Evolutionary conservation across 2,329 filamentous ascomycete genomes (phyloP).

Genomic region (Colletotrichum siamense): DNA sequence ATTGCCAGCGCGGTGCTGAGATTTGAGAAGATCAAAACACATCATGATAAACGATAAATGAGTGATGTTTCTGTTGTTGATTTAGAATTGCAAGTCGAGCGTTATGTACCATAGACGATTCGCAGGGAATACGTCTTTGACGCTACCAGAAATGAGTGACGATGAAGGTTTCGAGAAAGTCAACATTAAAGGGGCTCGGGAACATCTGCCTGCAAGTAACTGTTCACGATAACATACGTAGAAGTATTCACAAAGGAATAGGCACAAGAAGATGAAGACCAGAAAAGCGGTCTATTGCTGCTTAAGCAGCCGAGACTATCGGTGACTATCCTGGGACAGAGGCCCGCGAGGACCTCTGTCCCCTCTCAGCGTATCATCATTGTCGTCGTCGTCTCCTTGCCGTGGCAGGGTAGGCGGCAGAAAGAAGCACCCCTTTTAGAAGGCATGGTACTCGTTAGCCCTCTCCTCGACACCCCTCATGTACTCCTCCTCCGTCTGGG

Average conservation of each 20-base stretch:
- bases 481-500: conserved; percentile 1
- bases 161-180: too few relatives aligned
- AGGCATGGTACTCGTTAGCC: not conserved
- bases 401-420: not conserved
- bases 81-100: too few relatives aligned
- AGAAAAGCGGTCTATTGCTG: not conserved
- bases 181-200: too few relatives aligned
- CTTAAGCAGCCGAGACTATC: not conserved
- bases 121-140: too few relatives aligned
- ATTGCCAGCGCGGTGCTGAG: too few relatives aligned
- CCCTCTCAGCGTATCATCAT: not conserved
- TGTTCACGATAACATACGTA: not conserved
- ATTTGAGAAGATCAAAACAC: too few relatives aligned
- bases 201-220: not conserved
- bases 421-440: not conserved
- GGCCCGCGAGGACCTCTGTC: not conserved
- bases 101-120: too few relatives aligned
- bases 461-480: not conserved
- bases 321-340: not conserved
- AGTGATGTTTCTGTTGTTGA: too few relatives aligned
- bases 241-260: not conserved
- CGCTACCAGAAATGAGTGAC: too few relatives aligned
- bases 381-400: not conserved
- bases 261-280: not conserved
- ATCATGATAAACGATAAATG: too few relatives aligned